phyloP scores from a whole-genome alignment of 352 stramenopile genomes.

The Achlya hypogyna region DNA sequence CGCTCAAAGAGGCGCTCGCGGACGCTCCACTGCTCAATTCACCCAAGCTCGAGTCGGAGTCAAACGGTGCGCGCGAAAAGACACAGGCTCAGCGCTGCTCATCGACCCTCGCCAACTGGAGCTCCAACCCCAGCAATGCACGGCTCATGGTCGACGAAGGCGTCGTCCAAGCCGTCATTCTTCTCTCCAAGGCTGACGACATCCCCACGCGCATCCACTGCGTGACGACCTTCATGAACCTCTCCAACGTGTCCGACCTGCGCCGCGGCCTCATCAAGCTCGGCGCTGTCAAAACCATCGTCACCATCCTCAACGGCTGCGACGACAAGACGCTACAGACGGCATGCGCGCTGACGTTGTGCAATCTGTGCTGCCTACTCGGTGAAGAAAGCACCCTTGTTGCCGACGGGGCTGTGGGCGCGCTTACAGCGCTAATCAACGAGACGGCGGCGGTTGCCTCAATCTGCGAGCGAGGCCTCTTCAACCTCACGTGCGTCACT shows the following conservation, averaged over 20 bases:
- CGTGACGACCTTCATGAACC: constrained; percentile 79
- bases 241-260: constrained; percentile 61
- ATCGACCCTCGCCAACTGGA: constrained; percentile 83
- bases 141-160: constrained; percentile 81
- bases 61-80: neutral
- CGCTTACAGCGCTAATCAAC: constrained; percentile 74
- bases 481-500: constrained; percentile 83
- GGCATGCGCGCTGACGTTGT: constrained; percentile 77
- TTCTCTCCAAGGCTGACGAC: constrained; percentile 61
- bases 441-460: constrained; percentile 51
- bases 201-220: constrained; percentile 52
- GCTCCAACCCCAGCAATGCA: constrained; percentile 75
- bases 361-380: constrained; percentile 76
- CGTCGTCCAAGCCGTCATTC: constrained; percentile 74
- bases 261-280: constrained; percentile 52
- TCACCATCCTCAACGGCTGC: constrained; percentile 54
- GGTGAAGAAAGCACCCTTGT: constrained; percentile 64
- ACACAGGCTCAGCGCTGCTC: constrained; percentile 58
- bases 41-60: neutral
- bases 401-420: constrained; percentile 67
- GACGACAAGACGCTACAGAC: constrained; percentile 56
- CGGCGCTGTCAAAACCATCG: constrained; percentile 62
- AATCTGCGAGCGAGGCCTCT: constrained; percentile 68
- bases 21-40: constrained; percentile 22
- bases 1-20: constrained; percentile 46